These are phyloP conservation scores for Syzygium grande DNA, from an alignment of 345 rosid genomes.

Conservation along the genomic window DNA sequence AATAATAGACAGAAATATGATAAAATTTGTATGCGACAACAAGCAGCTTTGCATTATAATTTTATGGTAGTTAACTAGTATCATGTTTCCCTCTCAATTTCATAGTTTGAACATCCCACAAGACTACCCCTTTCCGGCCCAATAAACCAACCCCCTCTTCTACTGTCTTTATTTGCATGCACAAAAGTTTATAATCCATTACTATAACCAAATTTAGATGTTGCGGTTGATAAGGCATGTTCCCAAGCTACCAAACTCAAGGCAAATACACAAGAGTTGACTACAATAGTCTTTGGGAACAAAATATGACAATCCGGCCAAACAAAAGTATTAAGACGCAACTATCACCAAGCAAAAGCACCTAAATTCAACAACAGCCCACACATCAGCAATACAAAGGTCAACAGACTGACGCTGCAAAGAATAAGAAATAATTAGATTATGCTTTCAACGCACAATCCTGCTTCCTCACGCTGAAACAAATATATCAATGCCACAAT, in stretches of 20 bases:
- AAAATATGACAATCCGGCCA: not conserved
- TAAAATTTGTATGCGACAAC: not conserved
- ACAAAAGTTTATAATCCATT: not conserved
- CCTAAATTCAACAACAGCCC: not conserved
- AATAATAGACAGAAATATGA: not conserved
- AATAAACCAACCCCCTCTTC: not conserved
- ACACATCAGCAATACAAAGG: not conserved
- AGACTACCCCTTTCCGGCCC: not conserved
- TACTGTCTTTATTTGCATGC: not conserved
- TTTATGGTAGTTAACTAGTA: not conserved
- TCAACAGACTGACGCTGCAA: not conserved
- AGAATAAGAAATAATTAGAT: not conserved
- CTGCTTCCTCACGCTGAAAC: not conserved
- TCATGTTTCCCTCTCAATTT: not conserved
- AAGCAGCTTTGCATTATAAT: not conserved
- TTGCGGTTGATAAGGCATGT: not conserved
- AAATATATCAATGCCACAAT: not conserved
- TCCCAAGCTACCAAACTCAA: not conserved
- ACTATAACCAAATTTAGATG: not conserved
- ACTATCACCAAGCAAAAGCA: not conserved
- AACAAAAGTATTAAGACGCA: not conserved
- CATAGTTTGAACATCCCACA: not conserved
- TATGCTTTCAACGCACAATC: not conserved
- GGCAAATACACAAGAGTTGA: not conserved
- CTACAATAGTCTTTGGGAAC: not conserved